These are phyloP conservation scores for Yamadazyma nakazawae DNA, from an alignment of 805 yeast species.

Conservation along the genomic window DNA sequence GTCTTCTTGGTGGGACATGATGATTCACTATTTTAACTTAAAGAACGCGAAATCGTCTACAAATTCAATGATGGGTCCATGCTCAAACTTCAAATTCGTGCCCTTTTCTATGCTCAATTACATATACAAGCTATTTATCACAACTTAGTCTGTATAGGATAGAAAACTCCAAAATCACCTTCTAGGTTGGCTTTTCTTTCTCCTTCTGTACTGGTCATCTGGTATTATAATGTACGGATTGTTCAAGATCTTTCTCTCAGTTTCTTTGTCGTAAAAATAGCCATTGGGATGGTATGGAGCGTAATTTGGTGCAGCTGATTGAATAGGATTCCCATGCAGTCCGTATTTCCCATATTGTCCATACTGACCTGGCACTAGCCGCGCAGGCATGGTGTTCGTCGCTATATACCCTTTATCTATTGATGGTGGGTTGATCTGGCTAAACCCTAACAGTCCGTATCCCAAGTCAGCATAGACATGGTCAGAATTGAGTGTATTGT, in stretches of 20 bases:
- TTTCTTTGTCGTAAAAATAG: constrained; percentile 21
- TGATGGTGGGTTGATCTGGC: background rate
- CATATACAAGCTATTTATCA: no score
- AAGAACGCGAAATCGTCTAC: background rate
- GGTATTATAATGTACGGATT: constrained; percentile 29
- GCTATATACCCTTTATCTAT: background rate
- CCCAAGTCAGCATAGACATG: no score
- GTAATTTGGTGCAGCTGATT: background rate
- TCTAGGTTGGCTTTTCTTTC: no score
- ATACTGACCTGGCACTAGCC: no score
- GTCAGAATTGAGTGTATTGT: background rate
- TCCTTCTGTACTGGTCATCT: constrained; percentile 14
- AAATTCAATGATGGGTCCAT: no score
- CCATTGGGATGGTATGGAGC: background rate
- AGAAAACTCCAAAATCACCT: no score
- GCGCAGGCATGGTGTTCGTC: no score
- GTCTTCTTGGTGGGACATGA: constrained; percentile 33
- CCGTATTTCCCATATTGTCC: no score
- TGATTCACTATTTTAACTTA: background rate
- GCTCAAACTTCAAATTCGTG: no score
- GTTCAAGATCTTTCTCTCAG: constrained; percentile 24
- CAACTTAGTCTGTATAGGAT: no score
- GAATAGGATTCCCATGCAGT: background rate
- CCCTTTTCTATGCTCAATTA: no score
- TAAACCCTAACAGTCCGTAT: background rate